Base-by-base conservation (phyloP, 768 basidiomycete species). In the Boletus rufocinnamomeus region DNA sequence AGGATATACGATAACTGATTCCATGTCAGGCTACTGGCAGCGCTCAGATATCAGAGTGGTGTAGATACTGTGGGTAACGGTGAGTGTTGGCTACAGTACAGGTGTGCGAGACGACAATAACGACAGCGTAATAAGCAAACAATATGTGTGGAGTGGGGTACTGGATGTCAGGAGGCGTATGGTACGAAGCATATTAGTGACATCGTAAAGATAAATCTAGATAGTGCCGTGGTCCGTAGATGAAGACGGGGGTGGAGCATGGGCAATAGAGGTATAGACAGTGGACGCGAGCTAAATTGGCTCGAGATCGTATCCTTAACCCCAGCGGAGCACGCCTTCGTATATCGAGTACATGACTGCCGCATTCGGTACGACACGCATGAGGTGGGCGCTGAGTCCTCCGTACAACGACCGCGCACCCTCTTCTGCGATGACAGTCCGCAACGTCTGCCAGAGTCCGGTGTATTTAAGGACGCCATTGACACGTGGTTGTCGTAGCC, bases 321-420 rank as follows among this genome's bases (percentile, higher is more conserved):
- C 77, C 86, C 85, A 91, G 41, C 86, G 79, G 32, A 95, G 76
- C 32, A 87, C 78, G 27, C 88, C 85, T 72, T 98, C 95, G 68
- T 98, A 98, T 69, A 97, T 94, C 60, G 86, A 87, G 76, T 89
- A 99, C 96, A 98, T 98, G 63, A 95, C 92, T 1, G 89, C 91
- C 0, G 96, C 96, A 65, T 99, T 99, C 8, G 96, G 96, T 4
- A 99, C 92, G 57, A 98, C 95, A 50, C 97, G 88, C 84, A 99
- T 89, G 57, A 99, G 80, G 72, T 98, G 97, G 0, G 97, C 95
- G 54, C 88, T 89, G 55, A 99, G 82, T 11, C 97, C 97, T 13
- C 93, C 89, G 66, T 99, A 98, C 21, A 98, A 71, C 5, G 90
- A 85, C 43, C 85, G 80, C 2, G 84, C 85, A 27, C 95, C 97